Evolutionary conservation across 148 eudicot species (phyloP).

Genomic region (Cornus kousa): DNA sequence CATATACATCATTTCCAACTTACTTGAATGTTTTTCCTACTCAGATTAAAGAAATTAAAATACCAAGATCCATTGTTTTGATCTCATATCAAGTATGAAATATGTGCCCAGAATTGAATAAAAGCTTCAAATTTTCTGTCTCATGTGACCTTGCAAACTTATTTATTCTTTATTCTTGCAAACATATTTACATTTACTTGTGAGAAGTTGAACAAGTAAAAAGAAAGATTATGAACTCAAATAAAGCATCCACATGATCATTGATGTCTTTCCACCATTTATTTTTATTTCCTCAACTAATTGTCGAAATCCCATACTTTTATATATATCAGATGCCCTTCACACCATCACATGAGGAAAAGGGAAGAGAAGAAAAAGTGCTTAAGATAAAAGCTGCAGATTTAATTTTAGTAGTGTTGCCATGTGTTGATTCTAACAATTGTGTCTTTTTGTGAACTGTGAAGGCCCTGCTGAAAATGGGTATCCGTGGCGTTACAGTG

Average conservation of each 20-base stretch:
- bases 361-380: background rate
- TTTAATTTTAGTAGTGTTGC: background rate
- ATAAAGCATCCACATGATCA: background rate
- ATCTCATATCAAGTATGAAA: background rate
- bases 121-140: no score
- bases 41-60: background rate
- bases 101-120: background rate
- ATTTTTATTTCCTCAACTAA: no score
- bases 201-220: background rate
- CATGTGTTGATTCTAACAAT: conserved; percentile 2
- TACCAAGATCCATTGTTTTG: background rate
- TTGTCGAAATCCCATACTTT: background rate
- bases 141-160: no score
- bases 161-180: background rate
- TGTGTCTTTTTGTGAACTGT: conserved; percentile 15
- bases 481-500: conserved; percentile 86
- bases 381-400: background rate
- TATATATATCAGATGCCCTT: no score
- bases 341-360: no score
- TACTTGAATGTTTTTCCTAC: background rate
- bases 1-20: background rate
- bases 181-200: no score
- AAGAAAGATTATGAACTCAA: background rate
- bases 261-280: background rate
- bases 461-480: conserved; percentile 79